Evolutionary conservation across 306 rosid genomes (phyloP), one percentile per base, ranked within the genome.

Genomic region (Vachellia collinsii): DNA sequence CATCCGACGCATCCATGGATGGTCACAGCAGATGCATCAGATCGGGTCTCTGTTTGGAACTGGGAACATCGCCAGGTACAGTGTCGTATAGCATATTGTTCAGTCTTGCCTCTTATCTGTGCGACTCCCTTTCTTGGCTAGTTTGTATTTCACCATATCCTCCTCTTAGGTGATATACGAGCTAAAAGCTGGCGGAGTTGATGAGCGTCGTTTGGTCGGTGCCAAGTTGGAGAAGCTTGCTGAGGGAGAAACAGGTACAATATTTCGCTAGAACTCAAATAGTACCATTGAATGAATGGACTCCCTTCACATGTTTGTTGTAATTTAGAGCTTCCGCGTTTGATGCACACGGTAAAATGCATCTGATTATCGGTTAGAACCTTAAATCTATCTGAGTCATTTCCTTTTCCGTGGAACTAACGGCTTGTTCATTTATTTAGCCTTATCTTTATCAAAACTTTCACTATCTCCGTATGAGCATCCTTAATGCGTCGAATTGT

Each of bases 1-100:
- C 99, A 96, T 84, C 99, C 99, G 25, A 96, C 97, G 67, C 98
- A 96, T 88, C 99, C 99, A 77, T 96, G 99, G 99, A 91, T 96
- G 87, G 99, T 96, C 69, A 96, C 98, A 6, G 97, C 98, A 23
- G 99, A 96, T 82, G 98, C 93, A 62, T 96, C 98, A 75, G 97
- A 96, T 88, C 93, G 94, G 79, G 99, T 96, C 22, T 93, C 99
- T 59, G 99, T 96, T 79, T 96, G 99, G 99, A 96, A 96, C 66
- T 96, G 99, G 98, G 98, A 96, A 71, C 98, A 93, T 70, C 97
- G 99, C 46, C 99, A 96, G 99, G 97, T 93, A 72, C 39, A 62
- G 25, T 34, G 54, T 37, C 42, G 13, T 46, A 20, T 80, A 16
- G 9, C 37, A 46, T 53, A 36, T 71, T 54, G 0, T 77, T 72